Conservation (phyloP, 441 rosid genomes). For the Dalechampia spathulata region DNA sequence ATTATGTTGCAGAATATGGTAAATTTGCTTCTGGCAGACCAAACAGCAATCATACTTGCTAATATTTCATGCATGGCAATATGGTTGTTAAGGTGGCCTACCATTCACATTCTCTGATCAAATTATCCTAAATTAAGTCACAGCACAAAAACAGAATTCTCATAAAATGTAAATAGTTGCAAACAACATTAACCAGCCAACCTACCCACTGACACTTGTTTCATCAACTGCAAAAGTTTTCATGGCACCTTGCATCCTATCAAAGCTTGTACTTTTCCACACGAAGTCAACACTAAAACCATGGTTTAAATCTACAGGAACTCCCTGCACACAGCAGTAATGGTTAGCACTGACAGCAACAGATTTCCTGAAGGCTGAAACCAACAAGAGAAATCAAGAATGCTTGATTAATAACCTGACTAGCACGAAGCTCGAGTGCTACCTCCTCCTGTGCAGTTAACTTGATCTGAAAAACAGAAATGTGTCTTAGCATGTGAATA, state of each 20-base stretch:
- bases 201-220: constrained; percentile 99
- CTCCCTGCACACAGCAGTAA: constrained; percentile 51
- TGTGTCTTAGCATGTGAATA: not conserved
- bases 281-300: constrained; percentile 99
- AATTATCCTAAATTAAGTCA: no score
- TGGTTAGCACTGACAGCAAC: constrained; percentile 3
- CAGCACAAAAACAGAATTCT: no score
- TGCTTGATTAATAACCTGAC: constrained; percentile 57
- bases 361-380: not conserved
- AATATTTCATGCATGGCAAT: not conserved
- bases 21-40: no score
- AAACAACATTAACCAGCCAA: constrained; percentile 5
- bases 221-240: constrained; percentile 99
- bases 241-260: constrained; percentile 99
- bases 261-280: constrained; percentile 99
- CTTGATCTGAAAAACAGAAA: constrained; percentile 56
- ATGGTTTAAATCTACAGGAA: constrained; percentile 88
- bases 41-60: no score
- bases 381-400: constrained; percentile 1
- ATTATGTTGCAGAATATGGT: no score
- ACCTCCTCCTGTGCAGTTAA: constrained; percentile 98
- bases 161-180: not conserved
- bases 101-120: no score
- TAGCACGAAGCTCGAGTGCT: constrained; percentile 96
- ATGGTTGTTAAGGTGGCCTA: not conserved